phyloP scores from a whole-genome alignment of 1,284 basidiomycete species.

The Dichomitus squalens region DNA sequence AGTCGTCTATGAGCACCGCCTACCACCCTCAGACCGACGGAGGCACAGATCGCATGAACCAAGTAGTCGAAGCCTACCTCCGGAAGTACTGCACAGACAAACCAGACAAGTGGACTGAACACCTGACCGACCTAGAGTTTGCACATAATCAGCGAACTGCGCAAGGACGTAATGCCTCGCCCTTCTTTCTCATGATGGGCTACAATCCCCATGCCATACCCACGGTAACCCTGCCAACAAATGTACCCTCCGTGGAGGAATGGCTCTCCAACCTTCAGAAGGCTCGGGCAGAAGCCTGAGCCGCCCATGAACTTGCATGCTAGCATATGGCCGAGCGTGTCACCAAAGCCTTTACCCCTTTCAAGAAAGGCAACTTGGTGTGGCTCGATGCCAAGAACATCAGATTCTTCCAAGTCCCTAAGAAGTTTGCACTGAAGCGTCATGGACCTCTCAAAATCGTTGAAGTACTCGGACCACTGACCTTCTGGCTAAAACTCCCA shows the following conservation, averaged over 20 bases:
- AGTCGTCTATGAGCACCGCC: constrained; percentile 25
- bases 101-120: constrained; percentile 34
- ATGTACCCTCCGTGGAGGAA: neutral
- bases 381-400: constrained; percentile 3
- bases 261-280: neutral
- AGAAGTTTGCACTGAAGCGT: neutral
- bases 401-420: neutral
- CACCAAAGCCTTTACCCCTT: neutral
- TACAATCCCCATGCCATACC: neutral
- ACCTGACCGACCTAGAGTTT: constrained; percentile 30
- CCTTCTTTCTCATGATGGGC: constrained; percentile 28
- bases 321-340: neutral
- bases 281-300: neutral
- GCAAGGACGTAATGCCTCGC: constrained; percentile 27
- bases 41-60: constrained; percentile 34
- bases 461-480: neutral
- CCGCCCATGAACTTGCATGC: neutral
- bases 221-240: neutral
- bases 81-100: constrained; percentile 23
- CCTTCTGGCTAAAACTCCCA: neutral
- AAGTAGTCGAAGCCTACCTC: constrained; percentile 29
- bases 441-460: neutral
- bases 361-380: constrained; percentile 7
- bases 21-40: constrained; percentile 36
- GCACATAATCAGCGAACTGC: constrained; percentile 26